Base-by-base conservation (phyloP, 2,329 filamentous ascomycete species). In the Akanthomyces uredinophilus region DNA sequence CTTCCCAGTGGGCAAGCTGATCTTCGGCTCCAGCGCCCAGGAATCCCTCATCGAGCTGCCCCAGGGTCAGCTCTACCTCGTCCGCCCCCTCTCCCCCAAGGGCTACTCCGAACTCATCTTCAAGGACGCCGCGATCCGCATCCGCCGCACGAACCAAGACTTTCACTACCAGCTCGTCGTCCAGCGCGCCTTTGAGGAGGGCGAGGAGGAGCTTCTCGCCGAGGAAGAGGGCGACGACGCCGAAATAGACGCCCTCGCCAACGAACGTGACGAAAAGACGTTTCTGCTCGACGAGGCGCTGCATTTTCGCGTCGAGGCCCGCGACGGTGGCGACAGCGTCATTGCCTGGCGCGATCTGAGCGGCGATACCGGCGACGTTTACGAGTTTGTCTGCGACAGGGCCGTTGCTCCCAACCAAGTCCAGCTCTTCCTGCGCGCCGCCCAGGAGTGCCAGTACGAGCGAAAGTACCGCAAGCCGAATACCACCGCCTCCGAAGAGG, bases 31-130 rank as follows among this genome's bases (percentile, higher is more conserved):
- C 65, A 86, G 85, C 70, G 91, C 87, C 73, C 94, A 97, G 75
- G 93, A 98, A 79, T 90, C 92, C 53, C 87, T 99, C 72, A 92
- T 96, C 77, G 93, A 98, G 74, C 88, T 99, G 49, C 87, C 93
- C 18, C 92, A 98, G 76, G 95, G 95, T 72, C 93, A 98, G 76
- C 91, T 99, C 50, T 99, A 97, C 76, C 89, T 99, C 68, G 95
- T 99, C 69, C 91, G 95, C 70, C 95, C 95, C 13, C 85, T 92
- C 55, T 98, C 94, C 8, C 92, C 94, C 62, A 99, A 99, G 76
- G 95, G 95, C 67, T 98, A 97, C 75, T 97, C 94, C 1, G 95
- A 99, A 77, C 92, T 98, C 73, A 96, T 99, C 77, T 99, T 97
- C 83, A 96, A 95, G 76, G 95, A 99, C 86, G 90, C 92, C 44